Base-by-base conservation (phyloP, 1,284 basidiomycete genomes). In the Ceraceosorus bombacis region DNA sequence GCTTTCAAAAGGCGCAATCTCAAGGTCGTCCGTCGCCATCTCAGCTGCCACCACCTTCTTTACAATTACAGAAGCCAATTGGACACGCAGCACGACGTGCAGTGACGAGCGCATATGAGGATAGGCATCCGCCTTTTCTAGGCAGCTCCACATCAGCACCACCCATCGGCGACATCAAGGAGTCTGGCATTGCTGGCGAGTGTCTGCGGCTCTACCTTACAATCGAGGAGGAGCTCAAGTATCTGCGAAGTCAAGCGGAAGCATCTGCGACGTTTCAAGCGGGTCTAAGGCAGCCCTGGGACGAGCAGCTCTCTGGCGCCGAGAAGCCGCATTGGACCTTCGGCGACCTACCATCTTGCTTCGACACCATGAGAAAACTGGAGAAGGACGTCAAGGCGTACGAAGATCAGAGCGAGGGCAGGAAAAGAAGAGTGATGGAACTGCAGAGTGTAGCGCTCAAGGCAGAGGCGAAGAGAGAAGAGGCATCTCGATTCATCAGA, bases 401-500 rank as follows among this genome's bases (percentile, higher is more conserved):
- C 3, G 65, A 63, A 4, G 71, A 74, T 49, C 67, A 79, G 3
- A 46, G 62, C 6, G 66, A 66, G 6, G 70, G 78, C 58, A 77
- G 81, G 58, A 63, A 73, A 6, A 73, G 76, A 52, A 71, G 58
- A n/a, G 51, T 81, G 2, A 69, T 73, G 0, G 79, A 80, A 54
- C 60, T 83, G 57, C 79, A 82, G 63, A 78, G 79, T 39, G 62
- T 74, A 41, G 77, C 82, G 68, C 67, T 82, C 51, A 82, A 82
- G 71, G 79, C 81, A 74, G 72, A 74, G 49, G 70, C 69, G 36
- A 77, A 77, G 60, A 63, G 69, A 2, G 73, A 76, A 39, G 74
- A 77, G 52, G 64, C 66, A 1, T 62, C 68, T 4, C 82, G 88
- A 2, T 90, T 90, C 76, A 82, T 85, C 55, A 85, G 83, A 64